phyloP scores from a whole-genome alignment of 345 rosid genomes.

The Salix viminalis region DNA sequence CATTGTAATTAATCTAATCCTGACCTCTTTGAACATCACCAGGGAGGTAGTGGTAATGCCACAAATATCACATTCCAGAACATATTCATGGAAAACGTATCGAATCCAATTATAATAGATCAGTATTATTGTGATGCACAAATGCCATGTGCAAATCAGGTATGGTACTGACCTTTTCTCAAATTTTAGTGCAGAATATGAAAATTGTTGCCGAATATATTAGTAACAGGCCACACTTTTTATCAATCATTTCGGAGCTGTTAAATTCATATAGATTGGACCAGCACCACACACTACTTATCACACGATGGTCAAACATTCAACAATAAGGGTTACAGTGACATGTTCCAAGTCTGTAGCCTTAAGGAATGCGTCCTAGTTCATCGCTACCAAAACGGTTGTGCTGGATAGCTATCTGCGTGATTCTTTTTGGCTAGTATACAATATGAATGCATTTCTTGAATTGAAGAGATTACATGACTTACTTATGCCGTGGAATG shows the following conservation, averaged over 20 bases:
- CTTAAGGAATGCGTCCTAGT: too few relatives aligned
- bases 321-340: too few relatives aligned
- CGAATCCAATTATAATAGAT: conserved; percentile 77
- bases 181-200: background rate
- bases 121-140: conserved; percentile 81
- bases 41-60: conserved; percentile 87
- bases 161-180: conserved; percentile 10
- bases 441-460: background rate
- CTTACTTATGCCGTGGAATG: conserved; percentile 16
- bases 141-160: conserved; percentile 81
- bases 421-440: background rate
- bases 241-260: too few relatives aligned
- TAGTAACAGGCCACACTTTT: too few relatives aligned
- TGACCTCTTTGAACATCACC: conserved; percentile 15
- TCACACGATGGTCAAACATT: too few relatives aligned
- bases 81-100: conserved; percentile 66
- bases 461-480: background rate
- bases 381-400: too few relatives aligned
- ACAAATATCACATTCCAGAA: conserved; percentile 52
- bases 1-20: conserved; percentile 6
- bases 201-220: too few relatives aligned
- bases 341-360: too few relatives aligned
- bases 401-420: too few relatives aligned
- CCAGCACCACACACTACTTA: too few relatives aligned
- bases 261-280: too few relatives aligned